Evolutionary conservation across 2,329 filamentous ascomycete species (phyloP).

Genomic region (Trichoderma gracile): DNA sequence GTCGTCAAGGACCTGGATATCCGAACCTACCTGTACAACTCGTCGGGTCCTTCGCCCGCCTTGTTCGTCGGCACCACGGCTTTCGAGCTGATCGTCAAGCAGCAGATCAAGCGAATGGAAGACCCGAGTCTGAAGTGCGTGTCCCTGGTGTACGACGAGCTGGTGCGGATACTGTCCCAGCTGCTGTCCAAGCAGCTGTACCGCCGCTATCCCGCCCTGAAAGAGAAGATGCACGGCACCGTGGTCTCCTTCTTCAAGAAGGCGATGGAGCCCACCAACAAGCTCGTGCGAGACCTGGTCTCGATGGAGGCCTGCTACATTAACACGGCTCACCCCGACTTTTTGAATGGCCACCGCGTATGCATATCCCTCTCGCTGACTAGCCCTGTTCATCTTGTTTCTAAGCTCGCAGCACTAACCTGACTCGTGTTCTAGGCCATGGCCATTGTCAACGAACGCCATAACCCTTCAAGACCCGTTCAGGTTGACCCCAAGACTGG

Average conservation of each 20-base stretch:
- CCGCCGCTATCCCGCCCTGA: constrained; percentile 87
- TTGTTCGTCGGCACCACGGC: constrained; percentile 96
- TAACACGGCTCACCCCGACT: constrained; percentile 98
- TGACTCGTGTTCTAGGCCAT: constrained; percentile 63
- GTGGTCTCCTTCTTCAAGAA: constrained; percentile 97
- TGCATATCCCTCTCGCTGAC: constrained; percentile 34
- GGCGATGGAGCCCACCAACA: constrained; percentile 97
- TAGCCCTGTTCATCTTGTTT: neutral
- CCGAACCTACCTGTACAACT: constrained; percentile 96
- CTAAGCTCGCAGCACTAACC: constrained; percentile 6
- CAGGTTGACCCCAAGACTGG: constrained; percentile 99
- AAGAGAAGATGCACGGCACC: constrained; percentile 94
- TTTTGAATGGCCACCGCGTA: constrained; percentile 89
- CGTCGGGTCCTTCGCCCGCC: constrained; percentile 94
- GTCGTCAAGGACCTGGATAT: constrained; percentile 97
- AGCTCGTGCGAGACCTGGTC: constrained; percentile 89
- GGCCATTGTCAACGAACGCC: constrained; percentile 95
- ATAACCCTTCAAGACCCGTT: constrained; percentile 77
- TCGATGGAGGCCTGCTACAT: constrained; percentile 96
- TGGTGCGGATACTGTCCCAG: constrained; percentile 92
- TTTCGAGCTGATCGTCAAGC: constrained; percentile 98
- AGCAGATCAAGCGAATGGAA: constrained; percentile 94
- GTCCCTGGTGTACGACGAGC: constrained; percentile 92
- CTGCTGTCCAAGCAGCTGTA: constrained; percentile 86
- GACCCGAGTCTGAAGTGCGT: constrained; percentile 98